Percentiles rank a stretch among this genome's conserved stretches.
Conservation (phyloP, 2,329 filamentous ascomycete species). For the Verticillium dahliae region DNA sequence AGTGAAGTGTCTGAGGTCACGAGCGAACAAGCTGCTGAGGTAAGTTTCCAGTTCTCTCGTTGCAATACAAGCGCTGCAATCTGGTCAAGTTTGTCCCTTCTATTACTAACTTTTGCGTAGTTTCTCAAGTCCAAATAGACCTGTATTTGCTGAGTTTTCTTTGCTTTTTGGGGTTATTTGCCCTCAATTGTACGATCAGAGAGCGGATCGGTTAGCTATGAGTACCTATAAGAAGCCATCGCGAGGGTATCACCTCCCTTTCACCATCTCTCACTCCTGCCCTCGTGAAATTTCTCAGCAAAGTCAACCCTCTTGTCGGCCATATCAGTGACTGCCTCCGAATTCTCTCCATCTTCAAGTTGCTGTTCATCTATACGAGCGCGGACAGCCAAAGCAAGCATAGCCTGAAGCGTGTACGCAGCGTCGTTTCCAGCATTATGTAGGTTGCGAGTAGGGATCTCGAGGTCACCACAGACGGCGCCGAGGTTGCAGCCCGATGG, state of each 20-base stretch:
- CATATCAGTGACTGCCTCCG: background rate
- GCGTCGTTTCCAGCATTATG: constrained; percentile 13
- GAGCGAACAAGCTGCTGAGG: constrained; percentile 63
- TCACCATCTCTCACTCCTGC: background rate
- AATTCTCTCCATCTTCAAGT: background rate
- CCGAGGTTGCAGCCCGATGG: constrained; percentile 49
- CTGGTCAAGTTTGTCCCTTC: background rate
- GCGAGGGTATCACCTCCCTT: background rate
- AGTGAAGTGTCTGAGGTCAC: constrained; percentile 60
- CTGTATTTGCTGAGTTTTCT: background rate
- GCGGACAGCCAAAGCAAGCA: constrained; percentile 17
- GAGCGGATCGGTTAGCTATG: background rate
- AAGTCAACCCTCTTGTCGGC: background rate
- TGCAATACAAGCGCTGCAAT: background rate
- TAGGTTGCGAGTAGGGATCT: constrained; percentile 7
- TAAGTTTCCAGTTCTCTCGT: constrained; percentile 17
- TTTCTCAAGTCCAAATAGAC: background rate
- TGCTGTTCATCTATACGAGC: background rate
- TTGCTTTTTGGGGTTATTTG: background rate
- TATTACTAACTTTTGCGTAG: background rate
- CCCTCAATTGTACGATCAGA: background rate
- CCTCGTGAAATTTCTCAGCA: background rate
- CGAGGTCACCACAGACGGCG: constrained; percentile 42
- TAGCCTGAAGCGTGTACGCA: constrained; percentile 12
- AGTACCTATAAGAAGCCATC: background rate